Percentiles rank a stretch among this genome's conserved stretches.
phyloP scores from a whole-genome alignment of 2,329 filamentous ascomycete genomes.

The Alternaria novae-zelandiae region DNA sequence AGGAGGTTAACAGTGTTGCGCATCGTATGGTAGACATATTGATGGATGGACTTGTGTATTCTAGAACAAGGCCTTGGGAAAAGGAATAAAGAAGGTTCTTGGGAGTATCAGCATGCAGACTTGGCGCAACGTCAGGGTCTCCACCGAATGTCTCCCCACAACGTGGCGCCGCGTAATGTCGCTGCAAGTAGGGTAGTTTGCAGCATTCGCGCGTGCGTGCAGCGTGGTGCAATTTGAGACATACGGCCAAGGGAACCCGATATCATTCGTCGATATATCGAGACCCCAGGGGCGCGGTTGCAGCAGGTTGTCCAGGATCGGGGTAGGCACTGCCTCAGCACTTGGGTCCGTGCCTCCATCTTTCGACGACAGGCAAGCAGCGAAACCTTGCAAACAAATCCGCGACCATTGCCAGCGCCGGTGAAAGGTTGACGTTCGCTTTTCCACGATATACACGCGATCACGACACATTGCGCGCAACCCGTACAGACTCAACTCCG shows the following conservation, averaged over 20 bases:
- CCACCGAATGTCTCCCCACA: conserved; percentile 5
- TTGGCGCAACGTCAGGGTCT: conserved; percentile 16
- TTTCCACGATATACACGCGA: neutral
- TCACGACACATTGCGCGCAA: conserved; percentile 1
- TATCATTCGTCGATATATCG: conserved; percentile 7
- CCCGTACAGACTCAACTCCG: neutral
- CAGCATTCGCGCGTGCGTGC: neutral
- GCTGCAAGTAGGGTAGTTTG: neutral
- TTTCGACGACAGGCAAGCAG: conserved; percentile 11
- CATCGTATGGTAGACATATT: neutral
- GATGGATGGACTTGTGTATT: neutral
- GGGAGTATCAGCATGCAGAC: neutral
- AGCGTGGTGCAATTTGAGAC: conserved; percentile 1
- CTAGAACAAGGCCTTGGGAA: neutral
- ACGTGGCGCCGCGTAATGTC: conserved; percentile 15
- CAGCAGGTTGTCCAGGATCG: conserved; percentile 11
- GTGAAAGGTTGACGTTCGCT: neutral
- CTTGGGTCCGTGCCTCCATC: conserved; percentile 13
- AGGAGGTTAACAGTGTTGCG: neutral
- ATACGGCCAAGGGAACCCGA: neutral
- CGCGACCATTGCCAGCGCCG: neutral
- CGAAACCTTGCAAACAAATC: conserved; percentile 8
- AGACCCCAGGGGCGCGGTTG: conserved; percentile 14
- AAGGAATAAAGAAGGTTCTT: neutral
- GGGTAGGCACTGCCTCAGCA: conserved; percentile 16